Base-by-base conservation (phyloP, 768 basidiomycete species). In the Aureoboletus auriporus region DNA sequence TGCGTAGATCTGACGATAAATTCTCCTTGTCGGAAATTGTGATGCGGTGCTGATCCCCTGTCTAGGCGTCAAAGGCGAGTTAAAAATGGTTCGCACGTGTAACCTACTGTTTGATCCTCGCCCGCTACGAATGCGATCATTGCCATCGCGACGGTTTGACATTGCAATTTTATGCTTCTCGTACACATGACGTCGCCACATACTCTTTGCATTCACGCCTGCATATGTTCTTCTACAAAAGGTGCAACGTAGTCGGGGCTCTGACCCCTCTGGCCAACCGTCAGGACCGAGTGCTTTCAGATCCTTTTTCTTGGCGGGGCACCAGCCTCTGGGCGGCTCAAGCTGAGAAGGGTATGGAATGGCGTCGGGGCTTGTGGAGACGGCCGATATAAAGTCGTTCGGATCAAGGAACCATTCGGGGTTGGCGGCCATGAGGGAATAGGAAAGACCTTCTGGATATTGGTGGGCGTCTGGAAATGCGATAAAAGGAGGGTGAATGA, bases 161-260 rank as follows among this genome's bases (percentile, higher is more conserved):
- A 92, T 91, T 34, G 89, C 86, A 59, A 92, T 87, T 67, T 89
- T 90, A 65, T 92, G 89, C 61, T 91, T 90, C 68, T 92, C 89
- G 53, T 85, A 89, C 28, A 92, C 89, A 64, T 92, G 89, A 40
- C 89, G 75, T 50, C 89, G 72, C 89, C 89, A 92, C 89, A 92
- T 92, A 61, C 88, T 90, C 68, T 91, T 90, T 6, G 89, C 89
- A 62, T 92, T 92, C 29, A 89, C 86, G 10, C 89, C 89, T 4
- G 88, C 85, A 57, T 92, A 92, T 6, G 83, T 85, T 55, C 89
- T 77, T 55, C 89, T 72, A 58, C 89, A 92, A 60, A 92, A 90
- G 1, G 89, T 91, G 67, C 89, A 92, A 41, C 89, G 76, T 23
- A 92, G 74, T 14, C 85, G 71, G 8, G 88, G 88, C 57, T 88